phyloP scores from a whole-genome alignment of 2,329 filamentous ascomycete species.

The Fusarium sp. region DNA sequence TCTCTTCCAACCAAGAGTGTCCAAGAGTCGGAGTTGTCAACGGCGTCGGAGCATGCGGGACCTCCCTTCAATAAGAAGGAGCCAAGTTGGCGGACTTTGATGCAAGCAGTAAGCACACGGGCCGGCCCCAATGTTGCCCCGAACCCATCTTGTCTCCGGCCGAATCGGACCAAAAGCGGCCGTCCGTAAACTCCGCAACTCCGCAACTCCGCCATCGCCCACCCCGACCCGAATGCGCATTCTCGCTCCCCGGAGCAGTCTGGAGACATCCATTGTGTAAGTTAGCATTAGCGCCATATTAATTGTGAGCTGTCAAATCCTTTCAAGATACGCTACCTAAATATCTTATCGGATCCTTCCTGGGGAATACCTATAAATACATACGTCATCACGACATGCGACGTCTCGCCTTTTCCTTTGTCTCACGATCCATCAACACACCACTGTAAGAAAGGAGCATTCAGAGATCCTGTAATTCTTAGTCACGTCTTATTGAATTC shows the following conservation, averaged over 20 bases:
- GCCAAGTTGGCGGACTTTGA: slow-evolving; percentile 18
- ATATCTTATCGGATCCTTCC: slow-evolving; percentile 25
- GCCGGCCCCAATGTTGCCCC: slow-evolving; percentile 35
- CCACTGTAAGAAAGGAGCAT: background rate
- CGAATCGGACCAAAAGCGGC: slow-evolving; percentile 21
- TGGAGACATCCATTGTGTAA: background rate
- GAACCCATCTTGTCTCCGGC: slow-evolving; percentile 1
- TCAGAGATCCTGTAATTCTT: background rate
- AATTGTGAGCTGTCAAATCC: slow-evolving; percentile 2
- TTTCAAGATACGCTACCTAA: background rate
- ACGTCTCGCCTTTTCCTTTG: background rate
- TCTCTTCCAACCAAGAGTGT: slow-evolving; percentile 10
- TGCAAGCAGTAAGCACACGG: slow-evolving; percentile 22
- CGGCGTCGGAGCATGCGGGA: slow-evolving; percentile 23
- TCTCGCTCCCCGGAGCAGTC: background rate
- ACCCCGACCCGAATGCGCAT: background rate
- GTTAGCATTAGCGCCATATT: background rate
- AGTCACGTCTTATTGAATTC: slow-evolving; percentile 15
- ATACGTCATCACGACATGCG: background rate
- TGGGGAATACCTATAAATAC: background rate
- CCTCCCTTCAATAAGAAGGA: background rate
- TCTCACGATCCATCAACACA: background rate
- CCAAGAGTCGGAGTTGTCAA: slow-evolving; percentile 21
- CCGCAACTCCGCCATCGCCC: slow-evolving; percentile 44
- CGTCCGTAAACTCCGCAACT: slow-evolving; percentile 45